phyloP scores from a whole-genome alignment of 306 rosid genomes.

The Hippophae rhamnoides region DNA sequence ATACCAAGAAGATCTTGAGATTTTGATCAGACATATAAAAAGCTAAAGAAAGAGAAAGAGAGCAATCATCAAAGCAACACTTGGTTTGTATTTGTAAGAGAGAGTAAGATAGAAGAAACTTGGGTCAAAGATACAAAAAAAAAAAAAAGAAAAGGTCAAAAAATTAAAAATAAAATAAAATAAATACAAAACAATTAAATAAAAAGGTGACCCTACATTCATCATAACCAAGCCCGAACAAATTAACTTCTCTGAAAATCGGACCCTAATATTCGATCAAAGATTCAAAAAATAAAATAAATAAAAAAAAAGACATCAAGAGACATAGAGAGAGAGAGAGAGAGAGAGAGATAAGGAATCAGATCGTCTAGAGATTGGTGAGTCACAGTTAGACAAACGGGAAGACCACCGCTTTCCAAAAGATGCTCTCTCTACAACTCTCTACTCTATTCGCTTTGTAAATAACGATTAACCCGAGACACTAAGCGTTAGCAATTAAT shows the following conservation, averaged over 20 bases:
- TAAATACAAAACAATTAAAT: neutral
- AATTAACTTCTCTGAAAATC: constrained; percentile 18
- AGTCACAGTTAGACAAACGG: constrained; percentile 46
- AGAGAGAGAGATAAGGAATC: constrained; percentile 20
- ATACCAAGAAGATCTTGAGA: constrained; percentile 23
- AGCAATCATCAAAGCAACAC: constrained; percentile 32
- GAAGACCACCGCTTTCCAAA: constrained; percentile 91
- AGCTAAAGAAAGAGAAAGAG: constrained; percentile 15
- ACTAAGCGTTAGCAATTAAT: constrained; percentile 18
- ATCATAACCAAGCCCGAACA: constrained; percentile 26
- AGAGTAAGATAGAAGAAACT: constrained; percentile 3
- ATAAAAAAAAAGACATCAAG: neutral
- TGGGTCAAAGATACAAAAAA: constrained; percentile 28
- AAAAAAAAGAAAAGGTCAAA: constrained; percentile 10
- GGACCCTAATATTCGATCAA: constrained; percentile 28
- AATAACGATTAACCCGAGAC: constrained; percentile 55
- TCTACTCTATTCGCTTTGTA: constrained; percentile 33
- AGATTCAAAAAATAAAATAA: constrained; percentile 17
- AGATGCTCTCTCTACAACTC: constrained; percentile 54
- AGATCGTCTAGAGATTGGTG: constrained; percentile 51
- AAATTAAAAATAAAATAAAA: neutral
- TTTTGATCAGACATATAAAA: constrained; percentile 19
- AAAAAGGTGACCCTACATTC: constrained; percentile 12
- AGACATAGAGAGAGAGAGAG: constrained; percentile 1
- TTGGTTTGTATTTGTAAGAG: constrained; percentile 9